phyloP scores from a whole-genome alignment of 164 flowering plant genomes.

The Liriodendron chinense region DNA sequence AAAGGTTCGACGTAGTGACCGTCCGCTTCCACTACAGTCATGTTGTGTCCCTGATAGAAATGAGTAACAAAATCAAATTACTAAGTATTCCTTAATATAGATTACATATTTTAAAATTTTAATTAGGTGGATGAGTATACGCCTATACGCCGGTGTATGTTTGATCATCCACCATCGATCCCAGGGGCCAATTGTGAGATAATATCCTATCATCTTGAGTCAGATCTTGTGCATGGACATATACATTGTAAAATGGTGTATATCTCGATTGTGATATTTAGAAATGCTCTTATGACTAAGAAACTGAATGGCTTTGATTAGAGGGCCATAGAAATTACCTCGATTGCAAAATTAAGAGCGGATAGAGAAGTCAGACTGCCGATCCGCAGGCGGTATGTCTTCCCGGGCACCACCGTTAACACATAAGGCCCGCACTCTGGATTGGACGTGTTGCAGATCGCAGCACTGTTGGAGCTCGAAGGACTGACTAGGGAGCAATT shows the following conservation, averaged over 20 bases:
- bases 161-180: too few species aligned
- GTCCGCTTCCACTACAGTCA: slow-evolving; percentile 92
- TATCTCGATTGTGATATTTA: too few species aligned
- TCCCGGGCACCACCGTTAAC: slow-evolving; percentile 66
- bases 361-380: slow-evolving; percentile 70
- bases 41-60: slow-evolving; percentile 61
- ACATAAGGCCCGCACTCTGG: slow-evolving; percentile 64
- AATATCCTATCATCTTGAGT: too few species aligned
- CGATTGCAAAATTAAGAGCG: slow-evolving; percentile 74
- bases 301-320: not conserved
- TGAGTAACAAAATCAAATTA: too few species aligned
- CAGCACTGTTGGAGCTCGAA: slow-evolving; percentile 15
- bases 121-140: too few species aligned
- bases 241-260: too few species aligned
- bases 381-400: slow-evolving; percentile 69
- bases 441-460: slow-evolving; percentile 48
- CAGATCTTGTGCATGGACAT: too few species aligned
- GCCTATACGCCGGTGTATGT: too few species aligned
- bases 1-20: slow-evolving; percentile 86
- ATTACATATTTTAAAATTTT: too few species aligned
- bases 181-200: too few species aligned
- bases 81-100: too few species aligned
- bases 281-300: not conserved
- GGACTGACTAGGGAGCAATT: slow-evolving; percentile 43
- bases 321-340: slow-evolving; percentile 32